Evolutionary conservation across 352 stramenopile species (phyloP).

Genomic region (Pythium biforme): DNA sequence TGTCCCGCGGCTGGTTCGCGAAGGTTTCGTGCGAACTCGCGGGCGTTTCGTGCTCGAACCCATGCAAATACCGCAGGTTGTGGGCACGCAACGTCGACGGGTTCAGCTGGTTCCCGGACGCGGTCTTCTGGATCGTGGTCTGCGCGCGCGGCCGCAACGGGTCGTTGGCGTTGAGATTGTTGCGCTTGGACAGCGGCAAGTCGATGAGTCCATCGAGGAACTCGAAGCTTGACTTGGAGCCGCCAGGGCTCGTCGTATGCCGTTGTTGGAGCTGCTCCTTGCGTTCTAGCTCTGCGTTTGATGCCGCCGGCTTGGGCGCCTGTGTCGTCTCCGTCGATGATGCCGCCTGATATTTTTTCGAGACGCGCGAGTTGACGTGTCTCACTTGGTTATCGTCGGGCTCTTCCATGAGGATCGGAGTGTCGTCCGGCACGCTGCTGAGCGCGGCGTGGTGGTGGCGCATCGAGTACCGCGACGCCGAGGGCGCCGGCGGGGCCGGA

Average conservation of each 20-base stretch:
- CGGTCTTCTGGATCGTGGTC: constrained; percentile 15
- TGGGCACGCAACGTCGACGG: constrained; percentile 20
- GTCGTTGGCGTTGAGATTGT: constrained; percentile 4
- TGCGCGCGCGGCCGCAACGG: constrained; percentile 12
- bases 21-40: constrained; percentile 4
- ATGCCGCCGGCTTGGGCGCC: constrained; percentile 1
- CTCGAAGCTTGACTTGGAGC: constrained; percentile 22
- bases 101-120: constrained; percentile 8
- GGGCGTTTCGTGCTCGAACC: constrained; percentile 9
- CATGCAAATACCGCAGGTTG: constrained; percentile 17
- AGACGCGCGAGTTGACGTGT: constrained; percentile 12
- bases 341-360: neutral
- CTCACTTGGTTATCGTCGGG: constrained; percentile 24
- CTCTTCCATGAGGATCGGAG: constrained; percentile 23
- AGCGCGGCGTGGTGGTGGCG: constrained; percentile 6
- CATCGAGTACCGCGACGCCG: constrained; percentile 4
- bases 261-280: neutral
- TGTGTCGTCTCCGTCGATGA: too few species aligned
- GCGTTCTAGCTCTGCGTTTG: neutral
- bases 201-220: constrained; percentile 24
- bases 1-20: constrained; percentile 9
- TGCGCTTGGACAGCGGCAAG: constrained; percentile 1
- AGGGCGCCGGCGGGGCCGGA: neutral
- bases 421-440: constrained; percentile 16
- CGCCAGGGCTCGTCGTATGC: neutral